Evolutionary conservation across 202 grass and related monocot species (phyloP).

Genomic region (Elaeis oleifera): DNA sequence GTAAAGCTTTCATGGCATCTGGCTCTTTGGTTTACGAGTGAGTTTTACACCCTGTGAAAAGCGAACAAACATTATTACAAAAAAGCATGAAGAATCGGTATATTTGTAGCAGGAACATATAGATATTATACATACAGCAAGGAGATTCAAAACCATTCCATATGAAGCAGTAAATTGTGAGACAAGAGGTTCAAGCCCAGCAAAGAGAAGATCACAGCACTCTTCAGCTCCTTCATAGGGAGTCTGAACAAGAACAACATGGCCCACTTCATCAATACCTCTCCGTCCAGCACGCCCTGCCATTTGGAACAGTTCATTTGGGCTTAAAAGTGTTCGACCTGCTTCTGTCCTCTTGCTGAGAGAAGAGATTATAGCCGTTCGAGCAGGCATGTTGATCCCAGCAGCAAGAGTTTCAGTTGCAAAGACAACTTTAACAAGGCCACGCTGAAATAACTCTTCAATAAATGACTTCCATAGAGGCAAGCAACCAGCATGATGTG

Average conservation of each 20-base stretch:
- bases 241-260: slow-evolving; percentile 90
- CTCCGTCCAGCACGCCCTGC: slow-evolving; percentile 94
- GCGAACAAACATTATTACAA: not conserved
- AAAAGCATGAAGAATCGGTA: slow-evolving; percentile 2
- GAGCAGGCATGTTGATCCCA: slow-evolving; percentile 98
- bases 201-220: slow-evolving; percentile 76
- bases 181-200: slow-evolving; percentile 84
- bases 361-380: slow-evolving; percentile 80
- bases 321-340: slow-evolving; percentile 61
- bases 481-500: slow-evolving; percentile 97
- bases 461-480: slow-evolving; percentile 97
- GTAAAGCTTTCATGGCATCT: slow-evolving; percentile 43
- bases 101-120: not conserved
- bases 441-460: slow-evolving; percentile 89
- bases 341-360: slow-evolving; percentile 75
- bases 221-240: slow-evolving; percentile 81
- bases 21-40: slow-evolving; percentile 59
- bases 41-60: slow-evolving; percentile 71
- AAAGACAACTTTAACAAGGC: slow-evolving; percentile 95
- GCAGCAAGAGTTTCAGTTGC: slow-evolving; percentile 97
- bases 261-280: slow-evolving; percentile 83
- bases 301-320: slow-evolving; percentile 94
- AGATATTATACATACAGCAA: slow-evolving; percentile 51
- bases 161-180: slow-evolving; percentile 98
- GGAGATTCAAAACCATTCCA: slow-evolving; percentile 98